Percentiles rank a stretch among this genome's conserved stretches.
Evolutionary conservation across 2,329 filamentous ascomycete genomes (phyloP).

Genomic region (Myriosclerotinia curreyana): DNA sequence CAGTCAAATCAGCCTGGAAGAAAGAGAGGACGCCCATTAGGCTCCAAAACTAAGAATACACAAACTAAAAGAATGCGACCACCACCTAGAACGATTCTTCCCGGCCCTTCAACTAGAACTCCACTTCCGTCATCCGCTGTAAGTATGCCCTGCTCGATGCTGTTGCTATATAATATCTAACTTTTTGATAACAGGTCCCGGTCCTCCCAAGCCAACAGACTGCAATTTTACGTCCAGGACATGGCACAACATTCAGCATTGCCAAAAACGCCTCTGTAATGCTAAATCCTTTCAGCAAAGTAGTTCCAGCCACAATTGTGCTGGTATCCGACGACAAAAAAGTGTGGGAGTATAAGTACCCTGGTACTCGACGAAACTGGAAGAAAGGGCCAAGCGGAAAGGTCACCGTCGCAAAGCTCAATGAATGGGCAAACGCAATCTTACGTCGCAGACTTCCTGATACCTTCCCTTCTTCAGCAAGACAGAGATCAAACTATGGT

Average conservation of each 20-base stretch:
- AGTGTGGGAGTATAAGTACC: constrained; percentile 10
- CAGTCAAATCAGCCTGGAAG: not conserved
- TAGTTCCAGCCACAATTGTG: not conserved
- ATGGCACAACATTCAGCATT: not conserved
- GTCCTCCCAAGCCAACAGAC: not conserved
- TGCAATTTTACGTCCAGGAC: not conserved
- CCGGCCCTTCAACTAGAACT: too few species aligned
- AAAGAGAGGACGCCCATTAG: not conserved
- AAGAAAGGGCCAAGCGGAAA: not conserved
- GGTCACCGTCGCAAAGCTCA: not conserved
- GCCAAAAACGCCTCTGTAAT: not conserved
- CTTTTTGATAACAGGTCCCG: not conserved
- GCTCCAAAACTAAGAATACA: not conserved
- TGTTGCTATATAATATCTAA: not conserved
- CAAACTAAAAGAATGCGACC: not conserved
- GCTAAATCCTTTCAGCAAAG: constrained; percentile 8
- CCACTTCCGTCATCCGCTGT: not conserved
- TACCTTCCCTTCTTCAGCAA: not conserved
- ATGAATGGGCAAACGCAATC: constrained; percentile 12
- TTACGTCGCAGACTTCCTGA: constrained; percentile 10
- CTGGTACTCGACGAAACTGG: not conserved
- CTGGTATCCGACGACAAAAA: not conserved
- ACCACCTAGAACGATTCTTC: not conserved
- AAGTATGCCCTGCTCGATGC: not conserved
- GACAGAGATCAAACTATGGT: not conserved